These are phyloP conservation scores for Fusarium sp. DNA, from an alignment of 2,329 filamentous ascomycete species.

Conservation along the genomic window DNA sequence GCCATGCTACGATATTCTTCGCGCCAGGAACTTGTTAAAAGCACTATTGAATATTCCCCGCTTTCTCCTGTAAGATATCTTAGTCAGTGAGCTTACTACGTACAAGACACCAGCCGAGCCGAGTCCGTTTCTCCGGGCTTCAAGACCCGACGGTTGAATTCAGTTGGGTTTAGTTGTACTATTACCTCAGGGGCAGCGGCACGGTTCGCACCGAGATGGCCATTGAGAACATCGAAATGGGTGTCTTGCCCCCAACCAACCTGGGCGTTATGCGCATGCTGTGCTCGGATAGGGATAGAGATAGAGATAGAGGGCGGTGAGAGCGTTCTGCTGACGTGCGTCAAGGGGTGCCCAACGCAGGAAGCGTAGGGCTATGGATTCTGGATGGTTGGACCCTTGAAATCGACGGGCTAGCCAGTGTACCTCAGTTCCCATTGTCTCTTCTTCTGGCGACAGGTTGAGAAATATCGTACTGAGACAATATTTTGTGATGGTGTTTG, in stretches of 20 bases:
- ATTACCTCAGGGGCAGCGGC: conserved; percentile 15
- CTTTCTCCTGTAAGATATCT: not conserved
- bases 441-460: not conserved
- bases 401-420: not conserved
- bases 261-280: conserved; percentile 28
- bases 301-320: conserved; percentile 31
- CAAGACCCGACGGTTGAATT: conserved; percentile 3
- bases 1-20: conserved; percentile 11
- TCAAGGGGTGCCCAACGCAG: conserved; percentile 17
- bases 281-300: not conserved
- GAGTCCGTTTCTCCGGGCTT: conserved; percentile 14
- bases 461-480: conserved; percentile 16
- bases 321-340: conserved; percentile 36
- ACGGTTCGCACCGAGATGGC: conserved; percentile 26
- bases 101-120: conserved; percentile 1
- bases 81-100: not conserved
- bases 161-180: conserved; percentile 8
- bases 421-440: not conserved
- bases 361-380: conserved; percentile 2
- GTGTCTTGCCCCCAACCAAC: conserved; percentile 11
- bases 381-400: conserved; percentile 33
- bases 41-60: conserved; percentile 9
- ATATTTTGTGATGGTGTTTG: not conserved
- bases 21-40: not conserved
- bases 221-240: not conserved